A percentile compares a stretch with the other conserved stretches of the same genome.
Evolutionary conservation across 2,329 filamentous ascomycete genomes (phyloP).

Genomic region (Hymenoscyphus fraxineus): DNA sequence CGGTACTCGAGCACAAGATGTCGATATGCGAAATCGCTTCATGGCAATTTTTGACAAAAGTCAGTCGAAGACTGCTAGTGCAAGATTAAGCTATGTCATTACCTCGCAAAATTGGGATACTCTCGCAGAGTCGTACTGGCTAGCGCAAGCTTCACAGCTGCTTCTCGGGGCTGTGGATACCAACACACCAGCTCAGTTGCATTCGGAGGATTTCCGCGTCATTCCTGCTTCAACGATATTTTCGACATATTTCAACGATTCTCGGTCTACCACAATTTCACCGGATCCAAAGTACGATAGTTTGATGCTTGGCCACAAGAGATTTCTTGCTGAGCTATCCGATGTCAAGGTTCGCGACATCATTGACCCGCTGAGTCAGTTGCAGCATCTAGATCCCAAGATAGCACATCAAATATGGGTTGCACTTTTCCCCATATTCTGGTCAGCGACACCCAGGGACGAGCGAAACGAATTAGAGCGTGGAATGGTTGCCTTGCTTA

Average conservation of each 20-base stretch:
- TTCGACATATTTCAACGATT: conserved; percentile 68
- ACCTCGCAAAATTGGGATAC: conserved; percentile 96
- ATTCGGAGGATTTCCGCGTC: conserved; percentile 78
- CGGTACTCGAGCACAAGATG: conserved; percentile 85
- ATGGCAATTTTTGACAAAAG: conserved; percentile 95
- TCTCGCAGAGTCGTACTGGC: conserved; percentile 91
- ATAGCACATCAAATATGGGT: conserved; percentile 90
- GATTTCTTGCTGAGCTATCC: conserved; percentile 78
- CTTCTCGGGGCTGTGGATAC: conserved; percentile 88
- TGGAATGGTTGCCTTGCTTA: conserved; percentile 83
- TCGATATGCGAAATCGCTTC: conserved; percentile 95
- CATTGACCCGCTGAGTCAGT: conserved; percentile 82
- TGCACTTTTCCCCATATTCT: conserved; percentile 85
- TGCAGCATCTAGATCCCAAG: conserved; percentile 83
- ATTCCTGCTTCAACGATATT: conserved; percentile 72
- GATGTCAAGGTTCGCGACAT: conserved; percentile 86
- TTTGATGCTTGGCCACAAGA: conserved; percentile 72
- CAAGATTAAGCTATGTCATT: conserved; percentile 83
- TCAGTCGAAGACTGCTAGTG: conserved; percentile 85
- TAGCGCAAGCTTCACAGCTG: conserved; percentile 90
- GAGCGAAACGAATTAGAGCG: conserved; percentile 88
- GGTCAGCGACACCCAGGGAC: conserved; percentile 82
- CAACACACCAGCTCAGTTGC: conserved; percentile 72
- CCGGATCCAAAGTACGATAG: conserved; percentile 77
- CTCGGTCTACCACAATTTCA: conserved; percentile 61